Evolutionary conservation across 176 grass and related monocot genomes (phyloP).

Genomic region (Carex cristatella): DNA sequence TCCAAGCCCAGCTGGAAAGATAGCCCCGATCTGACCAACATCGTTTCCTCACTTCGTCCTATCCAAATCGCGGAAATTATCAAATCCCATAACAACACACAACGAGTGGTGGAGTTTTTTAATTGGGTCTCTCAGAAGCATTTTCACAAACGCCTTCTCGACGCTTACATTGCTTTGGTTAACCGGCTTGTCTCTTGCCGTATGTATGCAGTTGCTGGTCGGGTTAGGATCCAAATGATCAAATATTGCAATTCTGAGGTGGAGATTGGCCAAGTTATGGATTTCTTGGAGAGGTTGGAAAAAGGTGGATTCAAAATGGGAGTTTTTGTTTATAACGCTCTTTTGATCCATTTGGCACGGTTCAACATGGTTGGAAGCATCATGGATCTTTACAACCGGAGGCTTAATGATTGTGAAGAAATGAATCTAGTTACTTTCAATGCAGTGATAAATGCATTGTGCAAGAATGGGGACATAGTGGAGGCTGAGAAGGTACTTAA

Average conservation of each 20-base stretch:
- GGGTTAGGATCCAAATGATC: slow-evolving; percentile 33
- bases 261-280: slow-evolving; percentile 30
- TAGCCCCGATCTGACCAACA: slow-evolving; percentile 24
- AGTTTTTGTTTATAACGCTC: slow-evolving; percentile 24
- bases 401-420: slow-evolving; percentile 5
- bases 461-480: slow-evolving; percentile 37
- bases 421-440: slow-evolving; percentile 39
- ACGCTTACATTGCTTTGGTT: slow-evolving; percentile 23
- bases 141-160: slow-evolving; percentile 26
- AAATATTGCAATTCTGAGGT: slow-evolving; percentile 22
- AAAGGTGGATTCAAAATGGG: slow-evolving; percentile 18
- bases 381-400: slow-evolving; percentile 27
- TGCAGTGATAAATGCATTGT: slow-evolving; percentile 33
- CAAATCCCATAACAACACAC: slow-evolving; percentile 20
- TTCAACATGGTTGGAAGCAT: slow-evolving; percentile 27
- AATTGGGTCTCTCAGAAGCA: slow-evolving; percentile 30
- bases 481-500: slow-evolving; percentile 39
- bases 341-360: slow-evolving; percentile 32
- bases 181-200: slow-evolving; percentile 25
- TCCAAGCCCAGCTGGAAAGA: slow-evolving; percentile 28
- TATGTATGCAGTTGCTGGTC: slow-evolving; percentile 11
- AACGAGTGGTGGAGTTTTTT: slow-evolving; percentile 20
- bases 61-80: slow-evolving; percentile 26
- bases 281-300: slow-evolving; percentile 20
- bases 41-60: slow-evolving; percentile 23